Conservation (phyloP, 176 grass and related monocot species). For the Carex parvula region DNA sequence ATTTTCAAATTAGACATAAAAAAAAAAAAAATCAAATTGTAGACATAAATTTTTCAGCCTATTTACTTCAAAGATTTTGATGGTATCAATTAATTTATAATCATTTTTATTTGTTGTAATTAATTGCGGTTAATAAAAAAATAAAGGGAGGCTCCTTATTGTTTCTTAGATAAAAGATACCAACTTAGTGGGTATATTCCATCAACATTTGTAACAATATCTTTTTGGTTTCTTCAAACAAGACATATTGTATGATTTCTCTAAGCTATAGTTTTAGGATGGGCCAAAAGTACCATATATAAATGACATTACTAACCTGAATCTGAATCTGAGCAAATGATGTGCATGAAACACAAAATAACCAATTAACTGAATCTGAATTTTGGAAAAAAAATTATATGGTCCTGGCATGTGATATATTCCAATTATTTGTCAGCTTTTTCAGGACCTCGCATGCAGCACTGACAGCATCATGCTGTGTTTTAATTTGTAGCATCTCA, state of each 20-base stretch:
- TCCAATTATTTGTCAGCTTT: neutral
- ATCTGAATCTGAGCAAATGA: constrained; percentile 7
- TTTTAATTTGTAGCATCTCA: constrained; percentile 5
- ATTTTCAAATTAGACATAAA: no score
- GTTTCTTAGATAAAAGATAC: no score
- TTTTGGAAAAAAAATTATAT: neutral
- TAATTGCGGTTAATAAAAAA: no score
- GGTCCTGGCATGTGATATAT: constrained; percentile 9
- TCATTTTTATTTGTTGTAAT: no score
- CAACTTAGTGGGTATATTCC: no score
- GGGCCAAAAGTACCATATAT: neutral
- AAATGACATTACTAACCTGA: neutral
- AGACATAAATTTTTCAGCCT: no score
- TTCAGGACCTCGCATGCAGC: constrained; percentile 9
- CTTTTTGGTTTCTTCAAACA: neutral
- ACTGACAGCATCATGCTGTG: neutral
- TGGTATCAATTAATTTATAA: no score
- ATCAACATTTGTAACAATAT: neutral
- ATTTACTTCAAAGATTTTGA: no score
- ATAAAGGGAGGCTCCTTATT: no score
- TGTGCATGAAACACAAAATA: neutral
- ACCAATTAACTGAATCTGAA: neutral
- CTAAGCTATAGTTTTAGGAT: neutral
- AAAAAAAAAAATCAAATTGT: no score
- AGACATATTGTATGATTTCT: neutral